Conservation (phyloP, 2,329 filamentous ascomycete species). For the Aspergillus hiratsukae region DNA sequence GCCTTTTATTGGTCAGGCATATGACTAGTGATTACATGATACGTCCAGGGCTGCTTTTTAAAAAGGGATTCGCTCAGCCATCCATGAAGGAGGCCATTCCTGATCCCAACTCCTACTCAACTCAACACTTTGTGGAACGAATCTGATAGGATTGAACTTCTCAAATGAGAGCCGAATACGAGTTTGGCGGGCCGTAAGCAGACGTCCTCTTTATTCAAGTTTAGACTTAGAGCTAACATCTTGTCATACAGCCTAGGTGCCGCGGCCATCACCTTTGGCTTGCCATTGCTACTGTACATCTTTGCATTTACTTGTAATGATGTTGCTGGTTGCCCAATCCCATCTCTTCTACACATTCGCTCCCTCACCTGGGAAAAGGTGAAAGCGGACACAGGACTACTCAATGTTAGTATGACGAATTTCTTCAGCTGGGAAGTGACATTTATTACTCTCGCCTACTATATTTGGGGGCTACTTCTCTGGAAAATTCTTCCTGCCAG, state of each 20-base stretch:
- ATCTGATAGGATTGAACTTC: too few species aligned
- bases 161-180: constrained; percentile 21
- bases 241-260: constrained; percentile 59
- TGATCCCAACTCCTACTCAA: too few species aligned
- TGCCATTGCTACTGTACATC: constrained; percentile 71
- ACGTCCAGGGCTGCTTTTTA: too few species aligned
- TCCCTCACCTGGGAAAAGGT: constrained; percentile 64
- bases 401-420: constrained; percentile 64
- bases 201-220: constrained; percentile 4
- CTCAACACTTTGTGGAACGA: too few species aligned
- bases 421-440: constrained; percentile 49
- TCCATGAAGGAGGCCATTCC: too few species aligned
- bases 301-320: constrained; percentile 87
- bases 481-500: constrained; percentile 70
- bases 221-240: too few species aligned
- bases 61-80: too few species aligned
- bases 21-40: too few species aligned
- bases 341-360: constrained; percentile 61
- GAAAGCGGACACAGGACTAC: constrained; percentile 53
- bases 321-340: constrained; percentile 78
- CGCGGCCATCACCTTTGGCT: constrained; percentile 67
- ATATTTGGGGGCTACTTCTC: constrained; percentile 66
- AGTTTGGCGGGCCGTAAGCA: constrained; percentile 40
- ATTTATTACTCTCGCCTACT: constrained; percentile 67
- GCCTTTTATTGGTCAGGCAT: too few species aligned